A percentile compares a stretch with the other conserved stretches of the same genome.
These are phyloP conservation scores for Botrytis deweyae DNA, from an alignment of 2,329 filamentous ascomycete species.

Conservation along the genomic window DNA sequence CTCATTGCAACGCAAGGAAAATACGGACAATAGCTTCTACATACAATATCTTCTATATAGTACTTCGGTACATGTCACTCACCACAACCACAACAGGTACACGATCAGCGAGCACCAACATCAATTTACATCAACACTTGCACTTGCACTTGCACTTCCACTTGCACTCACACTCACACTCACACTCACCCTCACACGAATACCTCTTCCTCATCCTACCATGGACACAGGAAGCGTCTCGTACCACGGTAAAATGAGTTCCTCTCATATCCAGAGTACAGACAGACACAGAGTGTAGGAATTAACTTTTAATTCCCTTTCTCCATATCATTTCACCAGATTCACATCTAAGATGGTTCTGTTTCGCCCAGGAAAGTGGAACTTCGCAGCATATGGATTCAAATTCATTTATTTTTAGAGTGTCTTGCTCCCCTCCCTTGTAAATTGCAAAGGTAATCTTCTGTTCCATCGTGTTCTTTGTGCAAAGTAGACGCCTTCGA, in stretches of 20 bases:
- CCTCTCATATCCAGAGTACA: background rate
- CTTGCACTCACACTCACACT: background rate
- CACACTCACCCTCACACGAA: background rate
- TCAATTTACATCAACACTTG: background rate
- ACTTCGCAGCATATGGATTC: slow-evolving; percentile 7
- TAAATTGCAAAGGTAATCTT: background rate
- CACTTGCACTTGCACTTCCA: background rate
- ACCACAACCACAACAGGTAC: background rate
- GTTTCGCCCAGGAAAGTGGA: slow-evolving; percentile 10
- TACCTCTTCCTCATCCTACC: background rate
- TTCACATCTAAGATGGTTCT: slow-evolving; percentile 13
- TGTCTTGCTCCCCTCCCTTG: background rate
- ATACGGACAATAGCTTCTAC: background rate
- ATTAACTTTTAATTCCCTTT: background rate
- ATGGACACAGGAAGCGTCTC: background rate
- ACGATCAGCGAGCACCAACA: slow-evolving; percentile 5
- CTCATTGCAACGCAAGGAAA: background rate
- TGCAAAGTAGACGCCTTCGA: background rate
- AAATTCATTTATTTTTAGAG: slow-evolving; percentile 21
- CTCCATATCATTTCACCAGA: slow-evolving; percentile 12
- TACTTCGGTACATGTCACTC: background rate
- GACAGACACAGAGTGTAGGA: background rate
- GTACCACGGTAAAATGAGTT: background rate
- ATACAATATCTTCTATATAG: background rate
- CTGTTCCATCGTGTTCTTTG: background rate